Evolutionary conservation across 129 eudicot species (phyloP).

Genomic region (Ambrosia trifida): DNA sequence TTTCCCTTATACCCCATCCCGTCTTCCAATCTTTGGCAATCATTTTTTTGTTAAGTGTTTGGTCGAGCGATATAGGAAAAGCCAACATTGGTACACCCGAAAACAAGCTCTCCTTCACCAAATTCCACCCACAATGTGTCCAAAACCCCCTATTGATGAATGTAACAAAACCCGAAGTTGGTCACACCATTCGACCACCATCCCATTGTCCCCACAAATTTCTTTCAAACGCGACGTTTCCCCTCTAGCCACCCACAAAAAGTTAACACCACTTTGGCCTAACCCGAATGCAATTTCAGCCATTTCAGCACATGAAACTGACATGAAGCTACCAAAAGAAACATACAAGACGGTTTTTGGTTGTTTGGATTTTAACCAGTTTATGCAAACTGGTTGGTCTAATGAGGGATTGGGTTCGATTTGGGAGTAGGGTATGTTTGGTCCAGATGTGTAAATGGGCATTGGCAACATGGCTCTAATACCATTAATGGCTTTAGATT

Average conservation of each 20-base stretch:
- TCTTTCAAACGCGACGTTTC: constrained; percentile 31
- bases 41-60: constrained; percentile 37
- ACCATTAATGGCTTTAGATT: constrained; percentile 42
- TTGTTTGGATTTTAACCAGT: constrained; percentile 52
- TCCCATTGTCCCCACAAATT: constrained; percentile 35
- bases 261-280: constrained; percentile 47
- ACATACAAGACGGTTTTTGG: constrained; percentile 48
- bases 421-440: constrained; percentile 45
- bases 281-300: constrained; percentile 55
- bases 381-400: constrained; percentile 23
- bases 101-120: constrained; percentile 43
- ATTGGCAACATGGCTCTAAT: constrained; percentile 21
- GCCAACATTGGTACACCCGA: constrained; percentile 53
- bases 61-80: constrained; percentile 45
- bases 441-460: constrained; percentile 50
- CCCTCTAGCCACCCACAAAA: constrained; percentile 59
- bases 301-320: constrained; percentile 38
- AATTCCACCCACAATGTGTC: constrained; percentile 69
- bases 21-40: constrained; percentile 53
- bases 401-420: not conserved
- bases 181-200: constrained; percentile 54
- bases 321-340: constrained; percentile 53
- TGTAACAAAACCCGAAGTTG: constrained; percentile 48
- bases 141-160: constrained; percentile 52
- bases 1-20: constrained; percentile 36